A percentile compares a stretch with the other conserved stretches of the same genome.
Evolutionary conservation across 768 basidiomycete species (phyloP).

Genomic region (Termitomyces sp.): DNA sequence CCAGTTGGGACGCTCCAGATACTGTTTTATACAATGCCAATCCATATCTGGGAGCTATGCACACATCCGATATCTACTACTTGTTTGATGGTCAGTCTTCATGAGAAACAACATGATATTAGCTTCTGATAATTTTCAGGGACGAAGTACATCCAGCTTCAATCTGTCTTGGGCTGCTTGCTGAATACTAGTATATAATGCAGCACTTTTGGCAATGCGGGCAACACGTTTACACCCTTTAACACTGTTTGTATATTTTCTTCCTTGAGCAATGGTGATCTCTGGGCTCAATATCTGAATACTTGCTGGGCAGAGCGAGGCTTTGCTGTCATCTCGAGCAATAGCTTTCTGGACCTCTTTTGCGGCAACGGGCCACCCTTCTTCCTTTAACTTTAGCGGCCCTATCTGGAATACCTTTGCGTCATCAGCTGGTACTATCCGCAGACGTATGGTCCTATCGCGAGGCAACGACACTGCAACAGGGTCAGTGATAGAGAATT

Average conservation of each 20-base stretch:
- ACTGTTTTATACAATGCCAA: slow-evolving; percentile 28
- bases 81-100: slow-evolving; percentile 32
- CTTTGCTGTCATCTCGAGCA: slow-evolving; percentile 29
- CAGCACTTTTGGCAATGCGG: slow-evolving; percentile 1
- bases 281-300: neutral
- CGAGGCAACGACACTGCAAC: neutral
- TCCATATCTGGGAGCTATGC: slow-evolving; percentile 35
- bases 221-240: neutral
- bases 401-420: neutral
- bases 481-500: slow-evolving; percentile 21
- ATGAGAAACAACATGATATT: neutral
- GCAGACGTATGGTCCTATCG: neutral
- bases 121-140: neutral
- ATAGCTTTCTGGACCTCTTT: slow-evolving; percentile 44
- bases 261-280: neutral
- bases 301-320: slow-evolving; percentile 26
- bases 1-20: slow-evolving; percentile 39
- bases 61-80: slow-evolving; percentile 39
- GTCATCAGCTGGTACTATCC: neutral
- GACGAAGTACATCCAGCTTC: neutral
- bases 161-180: neutral
- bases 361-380: slow-evolving; percentile 24
- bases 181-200: neutral
- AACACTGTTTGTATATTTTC: neutral
- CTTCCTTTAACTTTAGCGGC: neutral